Base-by-base conservation (phyloP, 2,329 filamentous ascomycete species). In the Verticillium alfalfae region DNA sequence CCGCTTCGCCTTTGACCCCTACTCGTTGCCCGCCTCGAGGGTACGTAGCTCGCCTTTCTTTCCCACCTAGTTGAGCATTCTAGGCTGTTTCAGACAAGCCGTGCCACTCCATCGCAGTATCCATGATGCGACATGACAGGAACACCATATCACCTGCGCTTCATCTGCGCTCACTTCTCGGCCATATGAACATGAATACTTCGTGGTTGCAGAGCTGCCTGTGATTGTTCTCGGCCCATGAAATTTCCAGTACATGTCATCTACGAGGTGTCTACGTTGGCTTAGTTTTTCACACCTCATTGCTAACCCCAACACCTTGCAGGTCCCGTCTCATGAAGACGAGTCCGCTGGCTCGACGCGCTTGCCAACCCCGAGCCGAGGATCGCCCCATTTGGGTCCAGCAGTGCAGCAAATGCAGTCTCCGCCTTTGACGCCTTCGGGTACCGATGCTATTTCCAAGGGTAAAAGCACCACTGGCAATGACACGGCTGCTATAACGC, bases 1-100 rank as follows among this genome's bases (percentile, higher is more conserved):
- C 72, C 91, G 93, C 72, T 96, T 92, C 76, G 88, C 90, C 54
- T 98, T 93, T 71, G 93, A 97, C 73, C 89, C 94, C 38, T 88
- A 97, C 66, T 98, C 95, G 39, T 81, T 98, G 59, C 94, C 95
- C 41, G 83, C 86, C 37, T 94, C 92, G 56, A 85, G 91, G 77
- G 92, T 94, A 87, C 76, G 89, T 56, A 49, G 49, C 49, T 52
- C 26, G 49, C 45, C 34, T 31, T 26, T 58, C 34, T 16, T 54
- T 12, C 45, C 45, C n/a, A 22, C n/a, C 45, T 18, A 12, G 45
- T 18, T 18, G 45, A 31, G 45, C 45, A 15, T 52, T 52, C n/a
- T 52, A 18, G 18, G 45, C 45, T 62, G 49, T 57, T 39, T 38
- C 55, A 57, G 34, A 56, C 34, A 57, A 9, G 34, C 34, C 16